phyloP scores from a whole-genome alignment of 2,329 filamentous ascomycete species.

The Ilyonectria mors-panacis region DNA sequence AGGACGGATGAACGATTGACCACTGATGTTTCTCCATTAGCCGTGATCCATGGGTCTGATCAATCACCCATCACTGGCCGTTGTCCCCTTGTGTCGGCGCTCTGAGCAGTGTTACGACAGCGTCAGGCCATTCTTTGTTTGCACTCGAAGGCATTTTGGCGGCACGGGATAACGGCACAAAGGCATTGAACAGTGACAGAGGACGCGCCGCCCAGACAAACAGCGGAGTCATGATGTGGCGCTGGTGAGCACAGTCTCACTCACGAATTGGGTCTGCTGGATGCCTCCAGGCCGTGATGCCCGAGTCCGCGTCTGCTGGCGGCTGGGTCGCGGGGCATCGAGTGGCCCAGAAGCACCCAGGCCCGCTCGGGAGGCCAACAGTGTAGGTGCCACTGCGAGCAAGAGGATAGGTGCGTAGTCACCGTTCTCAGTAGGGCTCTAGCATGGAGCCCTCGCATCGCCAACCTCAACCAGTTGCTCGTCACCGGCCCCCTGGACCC shows the following conservation, averaged over 20 bases:
- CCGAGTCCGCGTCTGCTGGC: conserved; percentile 35
- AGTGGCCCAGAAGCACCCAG: conserved; percentile 43
- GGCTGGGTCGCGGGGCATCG: conserved; percentile 40
- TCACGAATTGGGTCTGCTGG: conserved; percentile 31
- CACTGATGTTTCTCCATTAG: not conserved
- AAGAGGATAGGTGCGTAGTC: not conserved
- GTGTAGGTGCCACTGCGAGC: not conserved
- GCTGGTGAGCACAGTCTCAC: conserved; percentile 27
- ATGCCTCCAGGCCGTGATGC: conserved; percentile 39
- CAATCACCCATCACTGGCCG: conserved; percentile 26
- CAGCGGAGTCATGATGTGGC: conserved; percentile 32
- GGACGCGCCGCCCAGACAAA: conserved; percentile 31
- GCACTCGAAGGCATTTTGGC: conserved; percentile 8
- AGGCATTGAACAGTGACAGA: conserved; percentile 26
- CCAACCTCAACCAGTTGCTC: conserved; percentile 37
- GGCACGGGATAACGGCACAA: conserved; percentile 35
- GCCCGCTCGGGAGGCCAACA: conserved; percentile 14
- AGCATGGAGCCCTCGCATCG: conserved; percentile 28
- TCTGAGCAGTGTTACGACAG: conserved; percentile 36
- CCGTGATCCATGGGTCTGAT: not conserved
- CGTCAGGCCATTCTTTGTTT: conserved; percentile 38
- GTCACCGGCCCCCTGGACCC: conserved; percentile 21
- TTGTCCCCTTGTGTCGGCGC: conserved; percentile 25
- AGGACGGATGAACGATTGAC: not conserved
- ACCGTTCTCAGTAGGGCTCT: conserved; percentile 26